Evolutionary conservation across 2,329 filamentous ascomycete genomes (phyloP).

Genomic region (Camptophora hylomeconis): DNA sequence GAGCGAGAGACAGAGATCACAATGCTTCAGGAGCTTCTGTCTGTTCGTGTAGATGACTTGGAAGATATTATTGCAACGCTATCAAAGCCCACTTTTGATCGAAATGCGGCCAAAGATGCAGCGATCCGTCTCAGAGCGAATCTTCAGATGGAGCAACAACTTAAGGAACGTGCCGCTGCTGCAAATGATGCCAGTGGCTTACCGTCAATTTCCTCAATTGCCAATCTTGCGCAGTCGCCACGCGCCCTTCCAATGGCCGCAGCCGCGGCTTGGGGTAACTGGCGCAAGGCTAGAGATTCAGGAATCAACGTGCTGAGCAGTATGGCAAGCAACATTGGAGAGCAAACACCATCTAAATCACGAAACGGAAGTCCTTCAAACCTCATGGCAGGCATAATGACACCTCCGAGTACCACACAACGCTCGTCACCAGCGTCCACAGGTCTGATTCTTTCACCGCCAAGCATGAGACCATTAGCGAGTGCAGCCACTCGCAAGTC

Average conservation of each 20-base stretch:
- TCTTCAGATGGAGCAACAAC: slow-evolving; percentile 94
- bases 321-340: slow-evolving; percentile 13
- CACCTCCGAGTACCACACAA: slow-evolving; percentile 67
- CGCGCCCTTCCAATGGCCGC: slow-evolving; percentile 68
- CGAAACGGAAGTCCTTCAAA: slow-evolving; percentile 30
- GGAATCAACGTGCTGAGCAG: slow-evolving; percentile 31
- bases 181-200: slow-evolving; percentile 49
- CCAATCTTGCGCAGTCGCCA: slow-evolving; percentile 65
- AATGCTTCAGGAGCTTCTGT: slow-evolving; percentile 88
- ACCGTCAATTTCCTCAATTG: slow-evolving; percentile 64
- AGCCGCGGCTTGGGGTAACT: slow-evolving; percentile 94
- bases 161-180: slow-evolving; percentile 70
- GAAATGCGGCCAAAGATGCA: slow-evolving; percentile 70
- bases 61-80: slow-evolving; percentile 80
- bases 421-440: slow-evolving; percentile 37
- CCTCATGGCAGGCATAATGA: slow-evolving; percentile 70
- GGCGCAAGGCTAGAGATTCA: slow-evolving; percentile 58
- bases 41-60: slow-evolving; percentile 79
- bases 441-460: slow-evolving; percentile 23
- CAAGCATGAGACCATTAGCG: slow-evolving; percentile 18
- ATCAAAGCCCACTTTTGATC: slow-evolving; percentile 61
- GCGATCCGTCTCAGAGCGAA: slow-evolving; percentile 88
- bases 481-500: slow-evolving; percentile 7
- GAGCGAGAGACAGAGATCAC: slow-evolving; percentile 88
- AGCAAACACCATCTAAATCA: slow-evolving; percentile 48